Evolutionary conservation across 495 filamentous ascomycete species (phyloP).

Genomic region (Penicillium turbatum): DNA sequence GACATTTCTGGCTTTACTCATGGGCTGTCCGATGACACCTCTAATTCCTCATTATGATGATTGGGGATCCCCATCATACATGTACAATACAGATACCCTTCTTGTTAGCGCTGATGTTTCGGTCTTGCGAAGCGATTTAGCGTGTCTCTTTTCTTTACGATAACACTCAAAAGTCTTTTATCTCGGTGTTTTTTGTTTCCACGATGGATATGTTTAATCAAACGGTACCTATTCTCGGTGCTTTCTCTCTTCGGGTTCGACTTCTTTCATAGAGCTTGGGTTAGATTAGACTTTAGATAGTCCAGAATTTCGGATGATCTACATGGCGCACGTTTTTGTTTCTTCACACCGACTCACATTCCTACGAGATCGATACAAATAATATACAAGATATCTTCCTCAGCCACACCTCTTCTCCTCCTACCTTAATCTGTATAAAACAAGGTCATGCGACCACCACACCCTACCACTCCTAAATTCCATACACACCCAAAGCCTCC

Average conservation of each 20-base stretch:
- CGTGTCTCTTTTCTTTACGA: conserved; percentile 11
- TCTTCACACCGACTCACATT: not conserved
- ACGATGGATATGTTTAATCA: not conserved
- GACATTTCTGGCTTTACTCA: not conserved
- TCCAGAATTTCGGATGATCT: conserved; percentile 11
- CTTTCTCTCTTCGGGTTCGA: not conserved
- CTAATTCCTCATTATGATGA: not conserved
- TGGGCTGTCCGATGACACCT: not conserved
- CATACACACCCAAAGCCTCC: not conserved
- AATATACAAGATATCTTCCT: not conserved
- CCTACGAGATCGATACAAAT: conserved; percentile 1
- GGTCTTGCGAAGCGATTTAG: conserved; percentile 22
- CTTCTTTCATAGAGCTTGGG: conserved; percentile 5
- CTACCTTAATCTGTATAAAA: not conserved
- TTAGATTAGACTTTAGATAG: conserved; percentile 18
- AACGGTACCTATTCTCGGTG: not conserved
- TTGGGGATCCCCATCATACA: conserved; percentile 2
- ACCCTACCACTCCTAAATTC: not conserved
- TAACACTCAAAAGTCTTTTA: conserved; percentile 19
- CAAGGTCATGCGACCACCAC: not conserved
- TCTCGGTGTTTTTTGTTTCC: conserved; percentile 1
- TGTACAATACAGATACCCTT: conserved; percentile 3
- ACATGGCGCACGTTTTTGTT: conserved; percentile 10
- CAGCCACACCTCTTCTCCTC: not conserved
- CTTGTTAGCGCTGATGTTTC: conserved; percentile 9